Evolutionary conservation across 495 filamentous ascomycete genomes (phyloP).

Genomic region (Hypomontagnella monticulosa): DNA sequence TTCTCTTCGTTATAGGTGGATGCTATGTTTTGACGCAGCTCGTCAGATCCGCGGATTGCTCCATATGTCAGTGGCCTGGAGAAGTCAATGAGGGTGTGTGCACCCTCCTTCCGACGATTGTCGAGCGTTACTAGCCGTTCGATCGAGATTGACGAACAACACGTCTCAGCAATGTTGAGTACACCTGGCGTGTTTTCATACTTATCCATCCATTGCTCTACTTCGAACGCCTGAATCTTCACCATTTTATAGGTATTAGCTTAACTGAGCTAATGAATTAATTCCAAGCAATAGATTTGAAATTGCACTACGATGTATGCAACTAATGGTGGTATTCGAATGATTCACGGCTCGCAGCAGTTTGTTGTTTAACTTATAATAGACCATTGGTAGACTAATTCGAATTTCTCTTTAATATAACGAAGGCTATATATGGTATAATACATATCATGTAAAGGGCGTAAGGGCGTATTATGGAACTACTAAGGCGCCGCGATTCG

Average conservation of each 20-base stretch:
- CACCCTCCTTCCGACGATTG: slow-evolving; percentile 56
- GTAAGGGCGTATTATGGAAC: slow-evolving; percentile 18
- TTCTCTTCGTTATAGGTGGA: slow-evolving; percentile 66
- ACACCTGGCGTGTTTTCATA: slow-evolving; percentile 76
- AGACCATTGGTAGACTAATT: too few relatives aligned
- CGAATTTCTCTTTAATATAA: background rate
- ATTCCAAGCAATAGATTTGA: too few relatives aligned
- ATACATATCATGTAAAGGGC: slow-evolving; percentile 10
- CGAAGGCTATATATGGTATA: background rate
- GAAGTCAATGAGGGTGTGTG: slow-evolving; percentile 43
- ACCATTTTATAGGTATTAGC: slow-evolving; percentile 62
- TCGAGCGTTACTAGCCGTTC: slow-evolving; percentile 70
- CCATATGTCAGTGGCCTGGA: slow-evolving; percentile 73
- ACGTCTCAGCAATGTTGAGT: slow-evolving; percentile 89
- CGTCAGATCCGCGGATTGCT: slow-evolving; percentile 72
- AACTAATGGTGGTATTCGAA: too few relatives aligned
- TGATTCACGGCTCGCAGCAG: too few relatives aligned
- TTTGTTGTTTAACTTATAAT: too few relatives aligned
- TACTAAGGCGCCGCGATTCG: slow-evolving; percentile 5
- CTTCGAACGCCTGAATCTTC: slow-evolving; percentile 74
- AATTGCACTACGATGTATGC: too few relatives aligned
- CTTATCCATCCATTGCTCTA: slow-evolving; percentile 95
- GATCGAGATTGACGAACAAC: slow-evolving; percentile 81
- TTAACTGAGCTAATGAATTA: too few relatives aligned
- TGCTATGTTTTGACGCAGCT: slow-evolving; percentile 69